Percentiles rank a stretch among this genome's conserved stretches.
Conservation (phyloP, 2,329 filamentous ascomycete species). For the Alternaria sp. region DNA sequence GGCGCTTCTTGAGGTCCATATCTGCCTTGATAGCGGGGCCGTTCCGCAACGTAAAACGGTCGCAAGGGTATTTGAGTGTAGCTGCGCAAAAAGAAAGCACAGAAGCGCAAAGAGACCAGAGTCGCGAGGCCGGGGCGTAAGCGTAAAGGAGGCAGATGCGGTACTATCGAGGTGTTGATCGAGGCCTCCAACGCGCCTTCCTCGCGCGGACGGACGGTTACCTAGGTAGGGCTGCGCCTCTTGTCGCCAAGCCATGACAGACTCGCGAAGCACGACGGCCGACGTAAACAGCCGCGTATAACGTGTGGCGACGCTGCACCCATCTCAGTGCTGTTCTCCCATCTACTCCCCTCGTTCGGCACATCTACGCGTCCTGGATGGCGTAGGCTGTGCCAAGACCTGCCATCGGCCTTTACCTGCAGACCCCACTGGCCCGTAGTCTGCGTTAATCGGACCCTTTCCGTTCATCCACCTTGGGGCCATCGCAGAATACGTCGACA, state of each 20-base stretch:
- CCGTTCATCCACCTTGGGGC: not conserved
- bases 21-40: conserved; percentile 11
- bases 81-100: not conserved
- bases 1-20: conserved; percentile 50
- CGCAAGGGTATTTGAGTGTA: not conserved
- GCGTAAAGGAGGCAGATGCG: not conserved
- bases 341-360: not conserved
- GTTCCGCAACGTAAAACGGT: not conserved
- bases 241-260: conserved; percentile 25
- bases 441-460: conserved; percentile 5
- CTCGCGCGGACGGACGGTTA: conserved; percentile 3
- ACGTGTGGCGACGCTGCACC: conserved; percentile 3
- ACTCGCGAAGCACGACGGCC: conserved; percentile 3
- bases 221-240: conserved; percentile 24
- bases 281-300: conserved; percentile 36
- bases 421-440: not conserved
- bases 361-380: conserved; percentile 8
- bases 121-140: not conserved
- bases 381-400: conserved; percentile 6
- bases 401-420: not conserved
- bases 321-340: not conserved
- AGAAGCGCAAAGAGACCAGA: not conserved
- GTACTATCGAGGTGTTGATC: not conserved
- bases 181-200: conserved; percentile 8
- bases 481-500: not conserved